A percentile compares a stretch with the other conserved stretches of the same genome.
Evolutionary conservation across 1,284 basidiomycete species (phyloP).

Genomic region (Malassezia caprae): DNA sequence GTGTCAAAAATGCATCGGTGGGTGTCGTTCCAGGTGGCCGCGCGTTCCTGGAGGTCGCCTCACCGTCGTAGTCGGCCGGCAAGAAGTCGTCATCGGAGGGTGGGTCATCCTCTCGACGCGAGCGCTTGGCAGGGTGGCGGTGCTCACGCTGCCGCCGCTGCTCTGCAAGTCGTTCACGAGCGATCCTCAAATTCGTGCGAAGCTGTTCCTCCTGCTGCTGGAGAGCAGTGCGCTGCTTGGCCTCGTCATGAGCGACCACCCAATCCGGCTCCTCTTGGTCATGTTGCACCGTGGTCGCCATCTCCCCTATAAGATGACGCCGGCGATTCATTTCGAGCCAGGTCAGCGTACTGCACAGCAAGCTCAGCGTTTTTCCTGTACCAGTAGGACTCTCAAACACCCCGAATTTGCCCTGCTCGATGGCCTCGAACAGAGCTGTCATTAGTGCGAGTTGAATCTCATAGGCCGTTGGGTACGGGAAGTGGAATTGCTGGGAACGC

Average conservation of each 20-base stretch:
- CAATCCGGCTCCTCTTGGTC: constrained; percentile 47
- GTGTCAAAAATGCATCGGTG: constrained; percentile 53
- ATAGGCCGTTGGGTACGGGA: constrained; percentile 57
- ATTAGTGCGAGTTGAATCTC: constrained; percentile 78
- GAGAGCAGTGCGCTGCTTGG: constrained; percentile 32
- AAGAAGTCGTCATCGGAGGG: constrained; percentile 29
- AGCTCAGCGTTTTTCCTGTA: constrained; percentile 51
- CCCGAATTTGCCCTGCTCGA: constrained; percentile 64
- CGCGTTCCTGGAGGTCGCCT: neutral
- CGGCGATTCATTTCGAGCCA: constrained; percentile 44
- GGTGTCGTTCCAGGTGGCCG: neutral
- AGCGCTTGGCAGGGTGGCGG: neutral
- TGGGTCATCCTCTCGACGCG: neutral
- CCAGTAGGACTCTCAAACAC: constrained; percentile 56
- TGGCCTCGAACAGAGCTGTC: constrained; percentile 69
- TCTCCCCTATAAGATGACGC: constrained; percentile 19
- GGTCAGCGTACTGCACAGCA: constrained; percentile 49
- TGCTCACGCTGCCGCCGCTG: neutral
- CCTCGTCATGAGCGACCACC: constrained; percentile 49
- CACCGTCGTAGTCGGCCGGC: constrained; percentile 19
- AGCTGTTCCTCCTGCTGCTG: constrained; percentile 43
- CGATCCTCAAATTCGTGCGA: constrained; percentile 32
- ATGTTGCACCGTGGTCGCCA: neutral
- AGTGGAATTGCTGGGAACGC: constrained; percentile 22
- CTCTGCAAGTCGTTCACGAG: constrained; percentile 19